A percentile compares a stretch with the other conserved stretches of the same genome.
Evolutionary conservation across 345 rosid species (phyloP).

Genomic region (Lumnitzera racemosa): DNA sequence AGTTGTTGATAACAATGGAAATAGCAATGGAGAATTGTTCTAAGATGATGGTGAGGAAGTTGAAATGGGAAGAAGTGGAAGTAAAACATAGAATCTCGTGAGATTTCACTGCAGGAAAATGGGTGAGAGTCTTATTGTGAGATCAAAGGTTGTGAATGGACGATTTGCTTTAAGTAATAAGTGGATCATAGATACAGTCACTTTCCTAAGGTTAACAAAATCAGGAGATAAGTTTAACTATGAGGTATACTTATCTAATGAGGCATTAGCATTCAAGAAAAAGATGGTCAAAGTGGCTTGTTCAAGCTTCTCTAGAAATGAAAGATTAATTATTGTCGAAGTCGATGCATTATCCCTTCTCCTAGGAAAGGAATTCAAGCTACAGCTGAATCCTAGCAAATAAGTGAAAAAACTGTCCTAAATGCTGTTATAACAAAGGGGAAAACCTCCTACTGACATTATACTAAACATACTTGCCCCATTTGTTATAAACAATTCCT

Average conservation of each 20-base stretch:
- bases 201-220: conserved; percentile 35
- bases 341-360: conserved; percentile 17
- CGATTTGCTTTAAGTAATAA: conserved; percentile 37
- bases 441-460: too few relatives aligned
- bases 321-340: not conserved
- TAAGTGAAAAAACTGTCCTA: too few relatives aligned
- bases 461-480: too few relatives aligned
- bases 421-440: too few relatives aligned
- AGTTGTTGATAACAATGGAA: conserved; percentile 27
- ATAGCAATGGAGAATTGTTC: conserved; percentile 46
- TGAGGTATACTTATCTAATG: conserved; percentile 9
- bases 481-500: too few relatives aligned
- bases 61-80: conserved; percentile 48
- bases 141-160: conserved; percentile 43
- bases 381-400: conserved; percentile 17
- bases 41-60: conserved; percentile 54
- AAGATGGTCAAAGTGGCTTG: not conserved
- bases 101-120: conserved; percentile 23
- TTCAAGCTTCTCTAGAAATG: not conserved
- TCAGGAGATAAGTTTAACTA: conserved; percentile 9
- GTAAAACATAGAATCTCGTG: conserved; percentile 38
- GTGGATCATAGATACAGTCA: conserved; percentile 48
- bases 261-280: not conserved
- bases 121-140: conserved; percentile 18
- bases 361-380: conserved; percentile 35